phyloP scores from a whole-genome alignment of 305 asterid genomes.

The Fraxinus platypoda region DNA sequence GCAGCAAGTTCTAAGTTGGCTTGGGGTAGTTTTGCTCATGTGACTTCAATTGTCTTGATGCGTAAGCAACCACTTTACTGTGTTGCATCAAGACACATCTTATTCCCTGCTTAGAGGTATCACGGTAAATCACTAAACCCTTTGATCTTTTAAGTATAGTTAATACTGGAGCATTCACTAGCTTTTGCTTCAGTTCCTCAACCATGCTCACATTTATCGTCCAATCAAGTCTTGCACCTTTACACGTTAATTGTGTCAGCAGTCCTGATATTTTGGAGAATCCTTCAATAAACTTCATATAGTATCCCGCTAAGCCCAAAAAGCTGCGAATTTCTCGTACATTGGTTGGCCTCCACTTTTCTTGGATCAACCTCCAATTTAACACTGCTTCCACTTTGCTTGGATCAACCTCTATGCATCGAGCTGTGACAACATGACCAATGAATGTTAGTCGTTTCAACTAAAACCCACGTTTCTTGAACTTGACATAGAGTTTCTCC shows the following conservation, averaged over 20 bases:
- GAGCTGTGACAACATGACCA: background rate
- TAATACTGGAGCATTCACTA: background rate
- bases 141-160: background rate
- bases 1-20: background rate
- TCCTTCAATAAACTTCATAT: too few species aligned
- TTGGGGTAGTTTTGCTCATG: background rate
- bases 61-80: too few species aligned
- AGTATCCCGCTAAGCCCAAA: too few species aligned
- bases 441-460: too few species aligned
- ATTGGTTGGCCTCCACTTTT: background rate
- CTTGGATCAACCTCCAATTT: background rate
- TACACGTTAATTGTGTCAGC: background rate
- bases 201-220: background rate
- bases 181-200: background rate
- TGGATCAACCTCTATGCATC: background rate
- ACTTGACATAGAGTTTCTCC: too few species aligned
- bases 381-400: too few species aligned
- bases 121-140: background rate
- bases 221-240: background rate
- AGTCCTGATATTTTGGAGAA: background rate
- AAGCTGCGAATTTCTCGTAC: background rate
- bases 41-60: background rate
- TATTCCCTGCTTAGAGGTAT: too few species aligned
- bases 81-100: background rate
- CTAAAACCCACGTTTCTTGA: too few species aligned